phyloP scores from a whole-genome alignment of 2,329 filamentous ascomycete genomes.

The Fusarium sacchari region DNA sequence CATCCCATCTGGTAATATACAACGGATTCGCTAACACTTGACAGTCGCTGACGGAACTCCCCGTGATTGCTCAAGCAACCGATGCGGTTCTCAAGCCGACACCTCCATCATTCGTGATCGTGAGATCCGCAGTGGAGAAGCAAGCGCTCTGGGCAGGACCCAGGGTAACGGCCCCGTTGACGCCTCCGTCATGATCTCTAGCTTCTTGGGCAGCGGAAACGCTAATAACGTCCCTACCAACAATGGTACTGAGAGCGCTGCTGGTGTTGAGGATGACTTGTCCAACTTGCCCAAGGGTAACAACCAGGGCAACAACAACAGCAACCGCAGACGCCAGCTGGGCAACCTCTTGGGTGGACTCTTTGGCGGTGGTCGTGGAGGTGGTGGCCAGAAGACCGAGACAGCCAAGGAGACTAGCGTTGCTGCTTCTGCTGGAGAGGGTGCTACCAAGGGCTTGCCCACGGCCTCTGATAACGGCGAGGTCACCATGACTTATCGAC shows the following conservation, averaged over 20 bases:
- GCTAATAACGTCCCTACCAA: neutral
- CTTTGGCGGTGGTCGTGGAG: slow-evolving; percentile 33
- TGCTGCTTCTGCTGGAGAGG: slow-evolving; percentile 63
- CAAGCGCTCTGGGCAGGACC: slow-evolving; percentile 71
- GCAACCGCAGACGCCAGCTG: slow-evolving; percentile 43
- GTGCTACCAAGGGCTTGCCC: slow-evolving; percentile 65
- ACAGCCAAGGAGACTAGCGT: slow-evolving; percentile 54
- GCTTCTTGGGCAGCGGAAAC: slow-evolving; percentile 64
- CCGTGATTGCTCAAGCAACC: slow-evolving; percentile 70
- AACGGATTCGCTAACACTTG: neutral
- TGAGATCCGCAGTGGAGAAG: slow-evolving; percentile 64
- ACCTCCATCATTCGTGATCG: slow-evolving; percentile 74
- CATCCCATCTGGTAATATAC: neutral
- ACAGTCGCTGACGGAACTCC: slow-evolving; percentile 72
- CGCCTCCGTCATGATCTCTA: slow-evolving; percentile 64
- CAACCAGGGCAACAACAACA: neutral
- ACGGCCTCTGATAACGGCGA: slow-evolving; percentile 69
- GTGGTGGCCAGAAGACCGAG: slow-evolving; percentile 51
- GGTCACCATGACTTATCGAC: slow-evolving; percentile 71
- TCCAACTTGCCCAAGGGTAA: slow-evolving; percentile 35
- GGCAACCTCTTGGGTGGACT: slow-evolving; percentile 35
- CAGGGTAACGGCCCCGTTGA: slow-evolving; percentile 68
- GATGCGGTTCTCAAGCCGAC: slow-evolving; percentile 73
- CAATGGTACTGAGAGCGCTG: slow-evolving; percentile 34
- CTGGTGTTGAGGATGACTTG: slow-evolving; percentile 58